Evolutionary conservation across 495 filamentous ascomycete species (phyloP).

Genomic region (Aspergillus asperescens): DNA sequence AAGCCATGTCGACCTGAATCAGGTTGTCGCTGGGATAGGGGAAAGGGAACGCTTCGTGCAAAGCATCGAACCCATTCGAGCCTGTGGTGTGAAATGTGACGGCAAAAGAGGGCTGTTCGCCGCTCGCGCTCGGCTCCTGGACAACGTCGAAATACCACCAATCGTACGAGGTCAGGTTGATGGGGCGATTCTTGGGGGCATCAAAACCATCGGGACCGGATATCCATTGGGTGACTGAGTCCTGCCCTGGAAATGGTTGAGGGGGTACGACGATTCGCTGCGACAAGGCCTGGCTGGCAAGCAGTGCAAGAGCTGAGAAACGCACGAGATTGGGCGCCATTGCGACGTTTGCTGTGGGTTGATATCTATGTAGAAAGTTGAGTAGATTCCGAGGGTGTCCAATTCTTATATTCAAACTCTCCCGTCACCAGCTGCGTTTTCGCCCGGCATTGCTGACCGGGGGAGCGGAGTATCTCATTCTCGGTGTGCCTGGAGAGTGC

Average conservation of each 20-base stretch:
- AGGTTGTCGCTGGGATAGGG: neutral
- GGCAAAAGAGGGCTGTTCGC: neutral
- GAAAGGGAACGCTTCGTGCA: neutral
- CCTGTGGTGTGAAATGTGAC: neutral
- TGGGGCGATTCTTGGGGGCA: neutral
- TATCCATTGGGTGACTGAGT: neutral
- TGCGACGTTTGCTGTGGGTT: too few species aligned
- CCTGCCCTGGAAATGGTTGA: neutral
- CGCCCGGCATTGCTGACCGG: too few species aligned
- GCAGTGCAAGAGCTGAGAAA: neutral
- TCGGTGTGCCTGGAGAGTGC: too few species aligned
- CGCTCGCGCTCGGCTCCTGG: neutral
- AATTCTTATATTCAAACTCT: too few species aligned
- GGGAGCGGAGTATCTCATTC: too few species aligned
- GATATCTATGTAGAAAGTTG: too few species aligned
- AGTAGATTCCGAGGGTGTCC: too few species aligned
- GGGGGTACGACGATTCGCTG: neutral
- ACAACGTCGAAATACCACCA: constrained; percentile 8
- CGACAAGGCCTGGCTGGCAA: neutral
- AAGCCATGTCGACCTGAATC: neutral
- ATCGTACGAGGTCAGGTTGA: constrained; percentile 1
- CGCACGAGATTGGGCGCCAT: neutral
- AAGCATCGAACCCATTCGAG: neutral
- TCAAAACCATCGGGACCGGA: neutral
- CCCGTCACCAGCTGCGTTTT: too few species aligned